These are phyloP conservation scores for Ascochyta koolunga DNA, from an alignment of 2,329 filamentous ascomycete species.

Conservation along the genomic window DNA sequence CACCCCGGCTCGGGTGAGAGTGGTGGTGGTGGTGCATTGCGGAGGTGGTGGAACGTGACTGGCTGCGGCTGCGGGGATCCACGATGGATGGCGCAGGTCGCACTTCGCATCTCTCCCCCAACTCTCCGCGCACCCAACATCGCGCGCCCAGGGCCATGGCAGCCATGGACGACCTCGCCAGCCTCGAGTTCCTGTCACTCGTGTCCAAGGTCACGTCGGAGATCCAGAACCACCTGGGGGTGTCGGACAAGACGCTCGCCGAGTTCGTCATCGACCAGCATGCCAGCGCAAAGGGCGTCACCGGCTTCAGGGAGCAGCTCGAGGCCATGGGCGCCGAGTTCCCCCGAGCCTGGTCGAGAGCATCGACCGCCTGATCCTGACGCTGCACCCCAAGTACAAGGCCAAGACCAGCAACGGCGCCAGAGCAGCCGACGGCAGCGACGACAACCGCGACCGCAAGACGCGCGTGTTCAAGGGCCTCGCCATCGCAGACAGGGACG, in stretches of 20 bases:
- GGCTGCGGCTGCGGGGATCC: conserved; percentile 11
- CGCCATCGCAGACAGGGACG: conserved; percentile 79
- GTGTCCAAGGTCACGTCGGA: conserved; percentile 95
- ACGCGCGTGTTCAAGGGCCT: conserved; percentile 89
- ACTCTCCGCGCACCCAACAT: conserved; percentile 3
- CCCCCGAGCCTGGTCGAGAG: conserved; percentile 85
- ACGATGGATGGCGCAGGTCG: too few species aligned
- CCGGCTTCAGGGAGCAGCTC: conserved; percentile 78
- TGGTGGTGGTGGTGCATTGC: conserved; percentile 1
- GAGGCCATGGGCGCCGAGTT: conserved; percentile 81
- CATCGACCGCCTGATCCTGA: conserved; percentile 84
- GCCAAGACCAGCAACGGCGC: conserved; percentile 50
- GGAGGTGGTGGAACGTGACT: conserved; percentile 21
- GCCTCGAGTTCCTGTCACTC: conserved; percentile 90
- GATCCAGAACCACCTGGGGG: conserved; percentile 89
- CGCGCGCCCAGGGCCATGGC: conserved; percentile 5
- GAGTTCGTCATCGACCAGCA: conserved; percentile 96
- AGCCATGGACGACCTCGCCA: conserved; percentile 85
- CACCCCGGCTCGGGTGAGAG: not conserved
- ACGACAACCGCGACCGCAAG: conserved; percentile 69
- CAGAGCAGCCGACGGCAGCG: conserved; percentile 55
- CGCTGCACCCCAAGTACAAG: conserved; percentile 91
- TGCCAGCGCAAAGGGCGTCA: conserved; percentile 70
- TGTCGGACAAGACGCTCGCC: conserved; percentile 91
- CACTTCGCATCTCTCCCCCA: not conserved